Conservation (phyloP, 1,284 basidiomycete species). For the Leccinum subrobustum region DNA sequence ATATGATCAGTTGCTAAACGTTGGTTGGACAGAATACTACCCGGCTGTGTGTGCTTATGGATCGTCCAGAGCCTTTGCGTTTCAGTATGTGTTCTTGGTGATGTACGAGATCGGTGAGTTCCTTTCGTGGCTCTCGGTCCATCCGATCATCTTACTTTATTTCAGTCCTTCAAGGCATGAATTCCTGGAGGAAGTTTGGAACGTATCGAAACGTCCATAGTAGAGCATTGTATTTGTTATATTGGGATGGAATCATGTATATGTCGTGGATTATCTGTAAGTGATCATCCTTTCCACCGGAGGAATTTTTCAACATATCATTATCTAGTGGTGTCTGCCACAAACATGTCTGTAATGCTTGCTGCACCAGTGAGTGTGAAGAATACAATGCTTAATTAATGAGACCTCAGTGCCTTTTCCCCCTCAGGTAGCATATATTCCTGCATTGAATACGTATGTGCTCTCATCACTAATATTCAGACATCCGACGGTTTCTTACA, state of each 20-base stretch:
- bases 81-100: slow-evolving; percentile 23
- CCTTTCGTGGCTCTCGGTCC: neutral
- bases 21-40: slow-evolving; percentile 18
- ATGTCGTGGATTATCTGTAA: neutral
- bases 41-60: slow-evolving; percentile 16
- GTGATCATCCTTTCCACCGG: neutral
- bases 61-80: slow-evolving; percentile 17
- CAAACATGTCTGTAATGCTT: neutral
- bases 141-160: neutral
- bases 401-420: neutral
- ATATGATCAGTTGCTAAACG: neutral
- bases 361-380: neutral
- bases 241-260: neutral
- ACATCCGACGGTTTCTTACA: neutral
- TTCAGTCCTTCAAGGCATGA: slow-evolving; percentile 29
- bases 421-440: slow-evolving; percentile 18
- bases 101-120: slow-evolving; percentile 29
- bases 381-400: neutral
- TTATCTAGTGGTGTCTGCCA: slow-evolving; percentile 19
- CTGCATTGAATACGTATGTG: slow-evolving; percentile 20
- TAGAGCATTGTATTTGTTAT: slow-evolving; percentile 19
- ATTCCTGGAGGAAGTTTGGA: slow-evolving; percentile 26
- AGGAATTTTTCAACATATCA: neutral
- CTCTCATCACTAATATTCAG: neutral
- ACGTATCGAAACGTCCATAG: slow-evolving; percentile 22